phyloP scores from a whole-genome alignment of 345 rosid genomes.

The Kernera saxatilis region DNA sequence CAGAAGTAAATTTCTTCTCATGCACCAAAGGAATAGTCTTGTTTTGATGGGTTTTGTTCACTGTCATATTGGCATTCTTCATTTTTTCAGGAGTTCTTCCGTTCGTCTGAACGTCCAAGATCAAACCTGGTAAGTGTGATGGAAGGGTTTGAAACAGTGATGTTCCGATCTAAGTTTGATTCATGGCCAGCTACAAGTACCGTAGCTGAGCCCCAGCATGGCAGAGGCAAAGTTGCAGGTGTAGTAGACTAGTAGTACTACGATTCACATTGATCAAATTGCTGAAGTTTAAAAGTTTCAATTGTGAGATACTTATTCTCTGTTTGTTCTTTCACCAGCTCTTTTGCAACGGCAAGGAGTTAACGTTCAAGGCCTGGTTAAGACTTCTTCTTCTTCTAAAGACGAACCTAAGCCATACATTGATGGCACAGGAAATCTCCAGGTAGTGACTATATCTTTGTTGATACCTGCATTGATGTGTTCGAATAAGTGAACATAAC shows the following conservation, averaged over 20 bases:
- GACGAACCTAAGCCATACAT: conserved; percentile 84
- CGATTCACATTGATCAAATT: not conserved
- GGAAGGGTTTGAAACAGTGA: conserved; percentile 95
- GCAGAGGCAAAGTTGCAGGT: conserved; percentile 99
- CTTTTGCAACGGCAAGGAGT: conserved; percentile 91
- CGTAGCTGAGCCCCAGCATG: conserved; percentile 78
- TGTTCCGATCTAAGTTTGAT: conserved; percentile 82
- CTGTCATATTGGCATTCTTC: not conserved
- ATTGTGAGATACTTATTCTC: not conserved
- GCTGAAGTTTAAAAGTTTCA: not conserved
- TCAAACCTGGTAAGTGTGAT: conserved; percentile 74
- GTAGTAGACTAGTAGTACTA: conserved; percentile 12
- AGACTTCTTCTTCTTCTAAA: conserved; percentile 60
- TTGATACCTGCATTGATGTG: conserved; percentile 1
- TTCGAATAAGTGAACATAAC: not conserved
- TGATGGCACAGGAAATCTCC: conserved; percentile 92
- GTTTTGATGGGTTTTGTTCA: not conserved
- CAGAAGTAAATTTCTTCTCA: conserved; percentile 53
- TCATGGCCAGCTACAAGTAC: conserved; percentile 73
- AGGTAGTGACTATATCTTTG: conserved; percentile 42
- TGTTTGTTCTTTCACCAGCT: conserved; percentile 36
- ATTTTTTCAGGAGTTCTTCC: conserved; percentile 57
- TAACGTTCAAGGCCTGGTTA: conserved; percentile 81
- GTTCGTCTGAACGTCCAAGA: conserved; percentile 45
- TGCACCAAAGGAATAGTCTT: not conserved